Percentiles rank a stretch among this genome's conserved stretches.
These are phyloP conservation scores for Euphorbia celastroides DNA, from an alignment of 441 rosid genomes.

Conservation along the genomic window DNA sequence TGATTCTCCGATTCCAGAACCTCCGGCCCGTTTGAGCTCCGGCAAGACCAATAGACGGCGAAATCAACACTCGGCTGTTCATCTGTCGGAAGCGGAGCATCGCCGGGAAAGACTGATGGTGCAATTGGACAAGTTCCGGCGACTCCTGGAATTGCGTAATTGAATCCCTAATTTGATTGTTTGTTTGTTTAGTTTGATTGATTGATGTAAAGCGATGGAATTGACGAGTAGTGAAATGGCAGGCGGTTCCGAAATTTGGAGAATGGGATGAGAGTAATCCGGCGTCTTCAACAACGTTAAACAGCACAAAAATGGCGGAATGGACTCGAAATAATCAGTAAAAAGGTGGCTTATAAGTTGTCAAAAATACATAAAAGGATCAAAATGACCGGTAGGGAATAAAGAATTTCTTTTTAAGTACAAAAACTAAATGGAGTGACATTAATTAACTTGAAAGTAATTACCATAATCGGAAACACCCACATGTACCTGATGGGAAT, in stretches of 20 bases:
- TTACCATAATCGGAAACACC: too few relatives aligned
- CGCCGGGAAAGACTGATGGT: too few relatives aligned
- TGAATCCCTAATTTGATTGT: too few relatives aligned
- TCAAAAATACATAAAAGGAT: too few relatives aligned
- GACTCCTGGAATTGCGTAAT: conserved; percentile 14
- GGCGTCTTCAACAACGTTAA: conserved; percentile 72
- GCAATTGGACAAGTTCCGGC: not conserved
- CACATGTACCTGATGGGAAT: too few relatives aligned
- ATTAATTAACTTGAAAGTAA: too few relatives aligned
- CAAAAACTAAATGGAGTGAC: too few relatives aligned
- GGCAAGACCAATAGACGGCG: not conserved
- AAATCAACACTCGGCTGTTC: not conserved
- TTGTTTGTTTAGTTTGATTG: not conserved
- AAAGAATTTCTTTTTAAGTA: too few relatives aligned
- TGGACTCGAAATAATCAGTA: too few relatives aligned
- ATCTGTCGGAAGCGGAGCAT: conserved; percentile 7
- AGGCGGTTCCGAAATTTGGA: conserved; percentile 87
- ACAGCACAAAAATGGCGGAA: conserved; percentile 55
- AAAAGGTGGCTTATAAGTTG: too few relatives aligned
- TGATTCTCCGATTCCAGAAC: not conserved
- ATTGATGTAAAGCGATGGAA: not conserved
- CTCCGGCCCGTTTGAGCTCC: conserved; percentile 1
- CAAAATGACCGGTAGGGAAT: too few relatives aligned
- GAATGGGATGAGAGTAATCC: conserved; percentile 92
- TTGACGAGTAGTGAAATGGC: not conserved